These are phyloP conservation scores for Fusarium beomiforme DNA, from an alignment of 2,329 filamentous ascomycete species.

Conservation along the genomic window DNA sequence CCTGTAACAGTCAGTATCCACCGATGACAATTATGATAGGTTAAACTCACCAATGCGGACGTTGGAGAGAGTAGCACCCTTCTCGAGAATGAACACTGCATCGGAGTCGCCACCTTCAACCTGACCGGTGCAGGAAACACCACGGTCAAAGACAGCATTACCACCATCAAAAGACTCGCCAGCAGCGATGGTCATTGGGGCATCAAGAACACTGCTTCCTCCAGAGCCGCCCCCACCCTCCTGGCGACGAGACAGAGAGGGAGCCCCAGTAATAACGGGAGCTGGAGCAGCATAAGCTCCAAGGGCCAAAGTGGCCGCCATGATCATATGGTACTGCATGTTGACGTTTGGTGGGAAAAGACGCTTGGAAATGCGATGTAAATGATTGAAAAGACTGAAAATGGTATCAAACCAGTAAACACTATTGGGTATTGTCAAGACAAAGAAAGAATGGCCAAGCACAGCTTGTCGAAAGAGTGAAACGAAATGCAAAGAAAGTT, in stretches of 20 bases:
- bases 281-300: constrained; percentile 36
- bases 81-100: constrained; percentile 54
- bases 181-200: constrained; percentile 40
- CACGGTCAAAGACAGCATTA: constrained; percentile 43
- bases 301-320: constrained; percentile 39
- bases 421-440: constrained; percentile 9
- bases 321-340: constrained; percentile 44
- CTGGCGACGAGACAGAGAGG: constrained; percentile 32
- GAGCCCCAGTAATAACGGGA: constrained; percentile 32
- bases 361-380: neutral
- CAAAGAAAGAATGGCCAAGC: constrained; percentile 38
- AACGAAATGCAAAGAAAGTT: constrained; percentile 25
- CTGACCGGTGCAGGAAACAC: constrained; percentile 42
- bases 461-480: constrained; percentile 42
- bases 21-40: accelerated
- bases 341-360: constrained; percentile 13
- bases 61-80: constrained; percentile 56
- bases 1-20: constrained; percentile 6
- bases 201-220: constrained; percentile 38
- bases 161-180: constrained; percentile 45
- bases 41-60: constrained; percentile 54
- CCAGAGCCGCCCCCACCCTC: constrained; percentile 8
- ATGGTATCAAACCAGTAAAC: constrained; percentile 39
- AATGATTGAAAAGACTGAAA: neutral
- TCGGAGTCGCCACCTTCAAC: constrained; percentile 48